Conservation (phyloP, 495 filamentous ascomycete genomes). For the Echria macrotheca region DNA sequence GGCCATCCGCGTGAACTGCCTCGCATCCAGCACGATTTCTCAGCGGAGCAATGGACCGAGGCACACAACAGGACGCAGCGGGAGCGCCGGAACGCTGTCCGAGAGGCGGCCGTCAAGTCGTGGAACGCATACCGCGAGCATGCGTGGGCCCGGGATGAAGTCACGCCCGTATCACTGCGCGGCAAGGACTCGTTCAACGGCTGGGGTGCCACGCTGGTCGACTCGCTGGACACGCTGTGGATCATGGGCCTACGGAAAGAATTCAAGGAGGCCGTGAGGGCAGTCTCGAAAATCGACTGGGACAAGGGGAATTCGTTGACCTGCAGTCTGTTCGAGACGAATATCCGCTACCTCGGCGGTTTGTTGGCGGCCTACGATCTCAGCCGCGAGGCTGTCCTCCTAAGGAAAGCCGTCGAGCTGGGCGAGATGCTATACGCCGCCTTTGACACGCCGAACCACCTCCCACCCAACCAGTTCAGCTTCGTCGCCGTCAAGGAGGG, state of each 20-base stretch:
- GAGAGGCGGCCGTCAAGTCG: constrained; percentile 59
- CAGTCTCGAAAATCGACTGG: constrained; percentile 73
- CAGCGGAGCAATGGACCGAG: constrained; percentile 25
- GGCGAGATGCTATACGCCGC: constrained; percentile 76
- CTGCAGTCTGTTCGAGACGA: constrained; percentile 73
- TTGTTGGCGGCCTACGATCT: constrained; percentile 75
- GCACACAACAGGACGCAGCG: constrained; percentile 25
- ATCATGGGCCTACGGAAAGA: constrained; percentile 82
- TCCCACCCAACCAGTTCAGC: constrained; percentile 71
- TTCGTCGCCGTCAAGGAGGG: constrained; percentile 54
- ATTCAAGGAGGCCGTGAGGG: constrained; percentile 68
- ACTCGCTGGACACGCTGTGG: constrained; percentile 82
- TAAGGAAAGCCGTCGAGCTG: constrained; percentile 76
- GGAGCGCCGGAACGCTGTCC: constrained; percentile 42
- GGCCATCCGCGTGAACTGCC: constrained; percentile 32
- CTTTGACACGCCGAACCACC: constrained; percentile 87
- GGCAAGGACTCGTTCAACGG: constrained; percentile 65
- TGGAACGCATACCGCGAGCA: constrained; percentile 71
- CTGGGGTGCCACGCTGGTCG: constrained; percentile 86
- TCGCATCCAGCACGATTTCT: constrained; percentile 36
- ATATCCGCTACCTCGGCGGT: constrained; percentile 73
- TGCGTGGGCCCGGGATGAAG: constrained; percentile 74
- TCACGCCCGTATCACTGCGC: constrained; percentile 55
- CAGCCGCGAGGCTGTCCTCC: constrained; percentile 51
- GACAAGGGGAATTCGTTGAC: constrained; percentile 49